These are phyloP conservation scores for Mucor indicus DNA, from an alignment of 371 early-diverging fungal genomes.

Conservation along the genomic window DNA sequence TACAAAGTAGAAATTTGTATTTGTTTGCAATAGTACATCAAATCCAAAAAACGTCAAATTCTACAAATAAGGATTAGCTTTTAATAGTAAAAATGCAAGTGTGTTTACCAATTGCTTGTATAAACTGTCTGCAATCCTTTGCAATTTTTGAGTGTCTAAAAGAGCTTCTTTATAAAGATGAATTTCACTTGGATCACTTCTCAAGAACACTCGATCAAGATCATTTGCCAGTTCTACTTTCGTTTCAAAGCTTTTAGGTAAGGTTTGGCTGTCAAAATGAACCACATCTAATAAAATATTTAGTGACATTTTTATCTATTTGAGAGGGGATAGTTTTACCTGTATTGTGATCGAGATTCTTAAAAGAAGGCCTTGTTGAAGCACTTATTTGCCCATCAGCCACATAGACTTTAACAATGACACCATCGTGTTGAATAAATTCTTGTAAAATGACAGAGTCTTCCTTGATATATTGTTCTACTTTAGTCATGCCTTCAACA, in stretches of 20 bases:
- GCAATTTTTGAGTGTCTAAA: conserved; percentile 25
- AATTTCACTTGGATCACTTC: conserved; percentile 11
- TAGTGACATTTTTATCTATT: too few species aligned
- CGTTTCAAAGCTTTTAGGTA: conserved; percentile 40
- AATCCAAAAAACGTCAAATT: conserved; percentile 53
- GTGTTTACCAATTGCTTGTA: conserved; percentile 26
- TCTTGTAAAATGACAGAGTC: conserved; percentile 46
- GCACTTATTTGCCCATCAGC: conserved; percentile 35
- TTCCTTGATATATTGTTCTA: conserved; percentile 14
- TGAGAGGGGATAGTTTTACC: too few species aligned
- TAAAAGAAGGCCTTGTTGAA: conserved; percentile 42
- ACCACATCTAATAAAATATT: conserved; percentile 17
- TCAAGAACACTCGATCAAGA: conserved; percentile 23
- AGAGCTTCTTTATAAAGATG: conserved; percentile 20
- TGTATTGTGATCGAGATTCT: conserved; percentile 22
- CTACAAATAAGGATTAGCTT: too few species aligned
- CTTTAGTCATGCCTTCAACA: conserved; percentile 8
- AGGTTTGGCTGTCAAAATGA: conserved; percentile 43
- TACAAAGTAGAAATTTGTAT: conserved; percentile 28
- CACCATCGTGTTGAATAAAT: conserved; percentile 49
- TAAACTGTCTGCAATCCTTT: conserved; percentile 32
- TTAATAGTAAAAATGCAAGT: too few species aligned
- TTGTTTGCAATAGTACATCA: conserved; percentile 42
- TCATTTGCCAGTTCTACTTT: conserved; percentile 15
- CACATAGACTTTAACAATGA: conserved; percentile 47